Evolutionary conservation across 805 yeast genomes (phyloP).

Genomic region (Cyberlindnera nakhonratchasimensis): DNA sequence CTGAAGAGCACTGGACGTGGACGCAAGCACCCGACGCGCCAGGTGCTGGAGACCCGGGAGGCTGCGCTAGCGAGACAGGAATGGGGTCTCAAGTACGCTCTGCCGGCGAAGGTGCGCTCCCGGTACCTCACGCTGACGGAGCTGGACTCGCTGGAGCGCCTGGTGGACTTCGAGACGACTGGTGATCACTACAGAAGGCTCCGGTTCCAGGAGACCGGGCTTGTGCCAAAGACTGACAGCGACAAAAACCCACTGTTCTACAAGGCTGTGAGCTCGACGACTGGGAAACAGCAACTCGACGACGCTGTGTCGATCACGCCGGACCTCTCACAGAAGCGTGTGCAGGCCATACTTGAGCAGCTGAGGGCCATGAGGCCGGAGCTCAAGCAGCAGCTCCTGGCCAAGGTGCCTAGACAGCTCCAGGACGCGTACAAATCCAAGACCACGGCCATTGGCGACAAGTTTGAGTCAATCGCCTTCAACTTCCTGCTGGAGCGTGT

Average conservation of each 20-base stretch:
- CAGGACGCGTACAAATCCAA: slow-evolving; percentile 12
- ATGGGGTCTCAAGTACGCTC: slow-evolving; percentile 69
- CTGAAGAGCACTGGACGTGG: slow-evolving; percentile 8
- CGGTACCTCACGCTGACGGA: slow-evolving; percentile 62
- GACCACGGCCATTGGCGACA: slow-evolving; percentile 29
- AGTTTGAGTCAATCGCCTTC: slow-evolving; percentile 27
- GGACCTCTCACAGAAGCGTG: slow-evolving; percentile 3
- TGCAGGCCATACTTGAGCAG: slow-evolving; percentile 10
- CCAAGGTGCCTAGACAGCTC: slow-evolving; percentile 44
- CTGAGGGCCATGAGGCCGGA: slow-evolving; percentile 39
- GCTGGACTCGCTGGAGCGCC: slow-evolving; percentile 59
- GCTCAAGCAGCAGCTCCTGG: slow-evolving; percentile 52
- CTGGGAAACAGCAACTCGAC: slow-evolving; percentile 19
- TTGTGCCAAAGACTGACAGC: slow-evolving; percentile 33
- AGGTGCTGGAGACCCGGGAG: slow-evolving; percentile 65
- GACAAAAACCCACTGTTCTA: slow-evolving; percentile 35
- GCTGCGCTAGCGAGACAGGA: slow-evolving; percentile 62
- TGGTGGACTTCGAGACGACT: slow-evolving; percentile 68
- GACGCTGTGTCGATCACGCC: slow-evolving; percentile 6
- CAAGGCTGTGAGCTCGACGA: slow-evolving; percentile 21
- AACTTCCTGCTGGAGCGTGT: slow-evolving; percentile 31
- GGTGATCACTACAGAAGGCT: slow-evolving; percentile 55
- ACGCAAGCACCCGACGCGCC: slow-evolving; percentile 57
- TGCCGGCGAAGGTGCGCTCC: slow-evolving; percentile 59
- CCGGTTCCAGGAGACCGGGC: slow-evolving; percentile 66